Evolutionary conservation across 495 filamentous ascomycete genomes (phyloP), one percentile per base, ranked within the genome.

Genomic region (Neurospora sp.): DNA sequence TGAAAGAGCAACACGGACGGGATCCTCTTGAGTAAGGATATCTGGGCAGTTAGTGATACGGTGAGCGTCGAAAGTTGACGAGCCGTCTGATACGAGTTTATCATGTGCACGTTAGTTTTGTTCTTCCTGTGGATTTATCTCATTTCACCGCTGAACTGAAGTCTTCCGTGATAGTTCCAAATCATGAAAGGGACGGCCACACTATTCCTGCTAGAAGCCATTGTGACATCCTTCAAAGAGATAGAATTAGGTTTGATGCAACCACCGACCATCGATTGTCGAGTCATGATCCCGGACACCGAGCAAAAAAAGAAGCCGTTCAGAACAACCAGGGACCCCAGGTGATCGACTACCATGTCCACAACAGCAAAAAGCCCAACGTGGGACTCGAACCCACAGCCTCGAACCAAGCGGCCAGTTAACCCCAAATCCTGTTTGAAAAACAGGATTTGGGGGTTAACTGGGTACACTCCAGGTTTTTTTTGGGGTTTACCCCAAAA

Each of bases 1-100:
- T 85, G 81, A 72, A 77, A 46, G 76, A 80, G 41, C 79, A 84
- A 79, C 84, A 83, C 35, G 84, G 85, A 7, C 81, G 88, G 39
- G 88, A 89, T 1, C 75, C 75, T 16, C 38, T 73, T 31, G 75
- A 76, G 46, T 76, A 48, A 69, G 54, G 14, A 35, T 18, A 6
- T 18, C 14, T 66, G 54, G 54, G 54, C 6, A 9, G 14, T 18
- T 31, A 0, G 4, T 59, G 48, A 14, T 59, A 59, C 14, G 14
- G 54, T 66, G 27, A 14, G 27, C 27, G 27, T 66, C 11, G 11
- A 23, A 3, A 59, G 5, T 59, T 27, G 48, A 20, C 5, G 20
- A 12, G 46, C 0, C 5, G 5, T 27, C 0, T 23, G n/a, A 54
- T 5, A 14, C 20, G 46, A 27, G 27, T 6, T 11, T 44, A 0